These are phyloP conservation scores for Wickerhamomyces alni DNA, from an alignment of 805 yeast genomes.

Conservation along the genomic window DNA sequence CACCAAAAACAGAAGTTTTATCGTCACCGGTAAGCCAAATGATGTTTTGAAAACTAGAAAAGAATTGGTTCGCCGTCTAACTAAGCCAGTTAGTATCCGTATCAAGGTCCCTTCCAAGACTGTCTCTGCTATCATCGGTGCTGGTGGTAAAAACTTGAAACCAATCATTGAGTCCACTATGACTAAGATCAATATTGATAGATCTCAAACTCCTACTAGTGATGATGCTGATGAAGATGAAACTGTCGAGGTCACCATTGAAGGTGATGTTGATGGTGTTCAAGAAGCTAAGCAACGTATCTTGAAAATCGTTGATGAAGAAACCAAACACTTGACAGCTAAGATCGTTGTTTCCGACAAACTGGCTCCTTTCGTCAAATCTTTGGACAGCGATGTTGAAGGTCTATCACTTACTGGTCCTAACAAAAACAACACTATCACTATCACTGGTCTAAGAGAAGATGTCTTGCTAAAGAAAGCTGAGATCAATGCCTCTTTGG, in stretches of 20 bases:
- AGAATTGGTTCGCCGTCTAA: conserved; percentile 67
- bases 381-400: conserved; percentile 26
- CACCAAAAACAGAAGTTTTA: conserved; percentile 74
- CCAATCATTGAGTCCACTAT: conserved; percentile 68
- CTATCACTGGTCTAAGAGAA: conserved; percentile 68
- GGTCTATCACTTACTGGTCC: conserved; percentile 21
- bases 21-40: conserved; percentile 68
- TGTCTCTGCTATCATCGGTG: conserved; percentile 78
- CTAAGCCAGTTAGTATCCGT: conserved; percentile 59
- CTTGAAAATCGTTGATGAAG: conserved; percentile 65
- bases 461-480: conserved; percentile 50
- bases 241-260: conserved; percentile 55
- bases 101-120: conserved; percentile 71
- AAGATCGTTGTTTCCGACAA: conserved; percentile 38
- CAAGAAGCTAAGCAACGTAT: conserved; percentile 66
- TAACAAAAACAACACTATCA: conserved; percentile 38
- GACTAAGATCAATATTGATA: conserved; percentile 66
- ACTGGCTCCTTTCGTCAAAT: conserved; percentile 26
- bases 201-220: conserved; percentile 28
- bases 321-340: conserved; percentile 52
- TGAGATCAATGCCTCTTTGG: conserved; percentile 40
- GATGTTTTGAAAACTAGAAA: conserved; percentile 67
- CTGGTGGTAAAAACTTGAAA: conserved; percentile 76
- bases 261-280: conserved; percentile 84
- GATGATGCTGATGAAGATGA: conserved; percentile 56